Base-by-base conservation (phyloP, 331 rosid genomes). In the Malus hybrid region DNA sequence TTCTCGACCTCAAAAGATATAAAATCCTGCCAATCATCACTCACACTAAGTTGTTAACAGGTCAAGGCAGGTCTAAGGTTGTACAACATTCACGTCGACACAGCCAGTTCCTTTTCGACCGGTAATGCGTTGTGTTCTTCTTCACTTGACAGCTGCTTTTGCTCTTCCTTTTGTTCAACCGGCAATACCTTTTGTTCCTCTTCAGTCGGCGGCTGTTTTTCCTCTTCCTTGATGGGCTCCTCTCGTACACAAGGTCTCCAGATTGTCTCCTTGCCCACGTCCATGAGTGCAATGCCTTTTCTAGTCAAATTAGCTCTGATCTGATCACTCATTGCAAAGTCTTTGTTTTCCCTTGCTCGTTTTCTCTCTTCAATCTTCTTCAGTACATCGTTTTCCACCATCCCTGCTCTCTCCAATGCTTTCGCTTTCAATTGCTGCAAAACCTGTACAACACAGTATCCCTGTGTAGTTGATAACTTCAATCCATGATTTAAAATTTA, bases 221-320 rank as follows among this genome's bases (percentile, higher is more conserved):
- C 64, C 20, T 78, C 69, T 75, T 71, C 73, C 67, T 74, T 73
- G 36, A 69, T 78, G 7, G 78, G 69, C 56, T 73, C 85, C 8
- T 63, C 81, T 2, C 90, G 91, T 73, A 88, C 84, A 78, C 96
- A 87, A 34, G 99, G 98, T 71, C 98, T 91, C 96, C 97, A 91
- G 71, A 87, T 69, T 33, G 93, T 87, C 81, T 90, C 97, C 28
- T 80, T 90, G 60, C 96, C 97, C 15, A 88, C 86, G 71, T 94
- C 97, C 97, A 94, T 94, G 9, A 94, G 90, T 8, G 96, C 90
- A 67, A 94, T 89, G 81, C 97, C 97, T 82, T 86, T 87, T 8
- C 80, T 76, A 36, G 89, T 83, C 80, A 94, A 84, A 22, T 87
- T 85, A 9, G 90, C 86, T 77, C 97, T 87, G 77, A 92, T 87